These are phyloP conservation scores for Thelephora terrestris DNA, from an alignment of 1,284 basidiomycete species.

Conservation along the genomic window DNA sequence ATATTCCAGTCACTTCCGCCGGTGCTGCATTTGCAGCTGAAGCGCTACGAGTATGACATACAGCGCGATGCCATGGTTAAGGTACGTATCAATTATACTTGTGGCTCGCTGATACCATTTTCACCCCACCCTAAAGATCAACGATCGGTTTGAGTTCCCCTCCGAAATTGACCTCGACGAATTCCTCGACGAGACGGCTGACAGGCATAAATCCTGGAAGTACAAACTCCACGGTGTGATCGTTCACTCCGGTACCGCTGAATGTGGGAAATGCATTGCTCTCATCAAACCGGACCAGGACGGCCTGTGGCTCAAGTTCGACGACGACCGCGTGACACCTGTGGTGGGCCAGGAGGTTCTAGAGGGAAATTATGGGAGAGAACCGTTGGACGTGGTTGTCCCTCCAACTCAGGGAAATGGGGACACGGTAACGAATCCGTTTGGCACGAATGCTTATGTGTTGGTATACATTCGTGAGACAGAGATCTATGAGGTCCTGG, in stretches of 20 bases:
- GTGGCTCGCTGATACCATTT: neutral
- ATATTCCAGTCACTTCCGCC: constrained; percentile 99
- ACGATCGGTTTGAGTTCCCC: constrained; percentile 98
- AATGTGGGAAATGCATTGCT: constrained; percentile 99
- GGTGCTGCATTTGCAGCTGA: constrained; percentile 97
- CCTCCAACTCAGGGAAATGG: constrained; percentile 77
- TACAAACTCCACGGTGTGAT: constrained; percentile 97
- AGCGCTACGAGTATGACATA: constrained; percentile 99
- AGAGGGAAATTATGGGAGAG: constrained; percentile 98
- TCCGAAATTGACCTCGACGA: constrained; percentile 94
- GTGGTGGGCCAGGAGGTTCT: constrained; percentile 97
- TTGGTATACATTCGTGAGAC: constrained; percentile 93
- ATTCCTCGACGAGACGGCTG: constrained; percentile 81
- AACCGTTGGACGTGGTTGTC: constrained; percentile 70
- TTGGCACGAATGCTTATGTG: constrained; percentile 99
- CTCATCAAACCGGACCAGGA: constrained; percentile 96
- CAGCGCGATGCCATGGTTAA: constrained; percentile 99
- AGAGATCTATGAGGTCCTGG: constrained; percentile 76
- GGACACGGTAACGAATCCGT: constrained; percentile 92
- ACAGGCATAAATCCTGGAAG: constrained; percentile 77
- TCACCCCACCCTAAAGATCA: constrained; percentile 55
- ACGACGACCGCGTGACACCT: constrained; percentile 97
- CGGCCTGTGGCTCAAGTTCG: constrained; percentile 96
- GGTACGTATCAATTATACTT: constrained; percentile 27
- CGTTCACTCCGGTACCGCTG: constrained; percentile 97